A percentile compares a stretch with the other conserved stretches of the same genome.
Conservation (phyloP, 108 stramenopile species). For the Halocafeteria seosinensis region DNA sequence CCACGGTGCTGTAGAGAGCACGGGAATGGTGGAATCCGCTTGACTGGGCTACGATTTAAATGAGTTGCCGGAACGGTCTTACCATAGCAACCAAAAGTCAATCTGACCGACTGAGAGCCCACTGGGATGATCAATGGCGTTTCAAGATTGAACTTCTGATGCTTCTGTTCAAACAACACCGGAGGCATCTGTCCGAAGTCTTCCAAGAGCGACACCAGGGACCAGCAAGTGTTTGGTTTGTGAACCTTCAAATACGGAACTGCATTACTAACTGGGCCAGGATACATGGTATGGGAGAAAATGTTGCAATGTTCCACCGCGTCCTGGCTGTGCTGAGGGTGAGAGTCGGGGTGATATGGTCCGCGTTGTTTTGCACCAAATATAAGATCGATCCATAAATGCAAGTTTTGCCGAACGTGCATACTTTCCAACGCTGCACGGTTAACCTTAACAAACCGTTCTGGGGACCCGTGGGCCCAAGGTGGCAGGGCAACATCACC, state of each 20-base stretch:
- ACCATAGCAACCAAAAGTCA: no score
- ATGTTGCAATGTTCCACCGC: slow-evolving; percentile 23
- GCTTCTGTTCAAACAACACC: no score
- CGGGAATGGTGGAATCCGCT: no score
- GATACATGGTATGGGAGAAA: slow-evolving; percentile 22
- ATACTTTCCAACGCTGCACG: slow-evolving; percentile 78
- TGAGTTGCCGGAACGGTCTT: no score
- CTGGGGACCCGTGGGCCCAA: slow-evolving; percentile 73
- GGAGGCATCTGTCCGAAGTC: background rate
- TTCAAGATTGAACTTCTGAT: no score
- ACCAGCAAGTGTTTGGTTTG: background rate
- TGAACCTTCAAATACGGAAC: background rate
- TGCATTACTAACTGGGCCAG: slow-evolving; percentile 6
- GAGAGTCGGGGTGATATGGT: background rate
- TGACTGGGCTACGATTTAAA: no score
- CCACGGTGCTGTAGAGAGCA: no score
- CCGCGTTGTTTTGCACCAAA: slow-evolving; percentile 87
- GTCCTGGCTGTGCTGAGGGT: background rate
- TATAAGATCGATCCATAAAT: slow-evolving; percentile 85
- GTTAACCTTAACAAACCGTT: slow-evolving; percentile 72
- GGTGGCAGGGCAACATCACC: slow-evolving; percentile 77
- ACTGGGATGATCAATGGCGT: no score
- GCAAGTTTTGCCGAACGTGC: slow-evolving; percentile 61
- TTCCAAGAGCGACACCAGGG: background rate
- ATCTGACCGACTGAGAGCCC: no score